These are phyloP conservation scores for Kuraishia floccosa DNA, from an alignment of 805 yeast genomes.

Conservation along the genomic window DNA sequence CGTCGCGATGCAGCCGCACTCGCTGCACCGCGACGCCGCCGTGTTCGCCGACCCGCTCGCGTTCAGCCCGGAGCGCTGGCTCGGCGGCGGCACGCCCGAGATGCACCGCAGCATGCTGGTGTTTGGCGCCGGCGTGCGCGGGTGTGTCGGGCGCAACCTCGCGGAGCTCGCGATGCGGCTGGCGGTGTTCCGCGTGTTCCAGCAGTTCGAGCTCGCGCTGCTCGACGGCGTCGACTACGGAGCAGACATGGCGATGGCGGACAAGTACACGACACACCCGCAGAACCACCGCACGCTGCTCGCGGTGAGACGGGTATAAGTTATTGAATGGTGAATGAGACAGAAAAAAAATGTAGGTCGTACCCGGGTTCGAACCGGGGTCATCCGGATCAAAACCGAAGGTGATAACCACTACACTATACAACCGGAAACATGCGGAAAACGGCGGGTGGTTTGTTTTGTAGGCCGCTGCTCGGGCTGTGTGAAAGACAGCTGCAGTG, in stretches of 20 bases:
- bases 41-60: conserved; percentile 40
- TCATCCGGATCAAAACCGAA: conserved; percentile 73
- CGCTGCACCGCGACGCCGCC: conserved; percentile 39
- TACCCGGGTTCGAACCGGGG: conserved; percentile 85
- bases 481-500: too few relatives aligned
- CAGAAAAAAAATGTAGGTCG: conserved; percentile 43
- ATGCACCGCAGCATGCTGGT: conserved; percentile 51
- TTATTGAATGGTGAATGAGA: too few relatives aligned
- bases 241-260: conserved; percentile 12
- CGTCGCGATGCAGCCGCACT: conserved; percentile 57
- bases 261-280: conserved; percentile 19
- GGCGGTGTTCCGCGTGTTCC: conserved; percentile 39
- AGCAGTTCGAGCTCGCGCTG: conserved; percentile 23
- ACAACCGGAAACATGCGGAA: too few relatives aligned
- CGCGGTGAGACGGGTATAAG: too few relatives aligned
- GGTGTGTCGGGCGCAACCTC: conserved; percentile 65
- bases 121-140: conserved; percentile 62
- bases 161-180: conserved; percentile 59
- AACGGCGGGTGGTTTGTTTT: too few relatives aligned
- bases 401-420: conserved; percentile 78
- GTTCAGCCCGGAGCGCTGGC: conserved; percentile 59
- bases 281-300: background rate
- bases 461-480: too few relatives aligned
- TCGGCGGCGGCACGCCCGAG: conserved; percentile 22
- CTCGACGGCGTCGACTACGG: conserved; percentile 14